A percentile compares a stretch with the other conserved stretches of the same genome.
Evolutionary conservation across 208 protist species (phyloP).

Genomic region (Acanthamoeba quina): DNA sequence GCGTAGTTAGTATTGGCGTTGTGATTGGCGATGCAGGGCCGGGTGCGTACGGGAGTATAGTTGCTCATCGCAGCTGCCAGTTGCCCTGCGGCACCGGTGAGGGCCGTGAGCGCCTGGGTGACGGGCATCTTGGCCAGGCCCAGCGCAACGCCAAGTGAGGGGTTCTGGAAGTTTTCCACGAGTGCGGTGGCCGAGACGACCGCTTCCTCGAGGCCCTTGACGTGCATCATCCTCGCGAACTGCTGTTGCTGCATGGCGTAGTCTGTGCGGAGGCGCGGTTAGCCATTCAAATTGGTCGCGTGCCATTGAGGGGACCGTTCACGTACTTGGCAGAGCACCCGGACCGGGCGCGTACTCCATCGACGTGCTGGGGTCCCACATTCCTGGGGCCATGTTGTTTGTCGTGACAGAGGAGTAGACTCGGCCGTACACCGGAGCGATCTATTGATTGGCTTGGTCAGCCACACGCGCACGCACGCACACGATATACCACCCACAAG

Average conservation of each 20-base stretch:
- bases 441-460: neutral
- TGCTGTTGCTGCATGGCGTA: slow-evolving; percentile 56
- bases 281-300: neutral
- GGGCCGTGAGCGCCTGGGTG: slow-evolving; percentile 20
- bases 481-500: neutral
- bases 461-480: neutral
- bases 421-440: slow-evolving; percentile 44
- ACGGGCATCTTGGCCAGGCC: slow-evolving; percentile 56
- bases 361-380: neutral
- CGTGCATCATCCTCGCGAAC: slow-evolving; percentile 51
- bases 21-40: neutral
- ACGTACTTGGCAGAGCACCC: neutral
- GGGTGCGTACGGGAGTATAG: neutral
- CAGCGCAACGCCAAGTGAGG: slow-evolving; percentile 17
- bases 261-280: neutral
- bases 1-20: neutral
- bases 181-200: neutral
- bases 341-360: neutral
- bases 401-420: slow-evolving; percentile 16
- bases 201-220: neutral
- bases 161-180: slow-evolving; percentile 36
- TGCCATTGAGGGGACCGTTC: neutral
- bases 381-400: neutral
- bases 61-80: neutral
- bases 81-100: slow-evolving; percentile 6